These are phyloP conservation scores for Ceratobasidium theobromae DNA, from an alignment of 1,284 basidiomycete genomes.

Conservation along the genomic window DNA sequence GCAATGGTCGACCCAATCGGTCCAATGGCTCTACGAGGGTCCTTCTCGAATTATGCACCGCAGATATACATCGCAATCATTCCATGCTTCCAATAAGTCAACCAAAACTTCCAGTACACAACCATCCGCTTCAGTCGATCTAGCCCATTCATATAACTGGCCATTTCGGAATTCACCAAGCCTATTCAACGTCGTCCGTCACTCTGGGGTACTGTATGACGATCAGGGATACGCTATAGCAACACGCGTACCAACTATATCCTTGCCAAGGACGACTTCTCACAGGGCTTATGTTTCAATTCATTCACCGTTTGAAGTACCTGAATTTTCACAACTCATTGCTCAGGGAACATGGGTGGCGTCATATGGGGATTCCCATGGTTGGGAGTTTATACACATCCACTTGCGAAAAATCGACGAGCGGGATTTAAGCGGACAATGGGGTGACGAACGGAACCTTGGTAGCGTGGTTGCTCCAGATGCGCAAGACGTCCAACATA, in stretches of 20 bases:
- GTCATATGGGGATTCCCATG: conserved; percentile 13
- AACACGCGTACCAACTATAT: background rate
- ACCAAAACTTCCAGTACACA: background rate
- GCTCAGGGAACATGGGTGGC: conserved; percentile 5
- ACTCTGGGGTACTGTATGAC: background rate
- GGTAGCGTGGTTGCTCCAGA: conserved; percentile 2
- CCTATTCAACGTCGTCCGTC: conserved; percentile 3
- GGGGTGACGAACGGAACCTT: conserved; percentile 12
- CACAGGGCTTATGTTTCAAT: conserved; percentile 5
- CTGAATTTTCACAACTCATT: background rate
- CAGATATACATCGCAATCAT: background rate
- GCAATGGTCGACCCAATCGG: conserved; percentile 1
- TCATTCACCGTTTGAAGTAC: conserved; percentile 1
- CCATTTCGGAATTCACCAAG: conserved; percentile 8
- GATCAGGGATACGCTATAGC: conserved; percentile 3
- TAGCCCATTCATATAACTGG: background rate
- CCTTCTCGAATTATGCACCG: conserved; percentile 14
- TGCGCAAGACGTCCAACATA: background rate
- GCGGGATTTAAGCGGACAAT: background rate
- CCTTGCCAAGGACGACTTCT: background rate
- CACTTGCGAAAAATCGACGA: conserved; percentile 5
- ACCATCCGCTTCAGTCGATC: background rate
- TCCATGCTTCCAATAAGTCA: conserved; percentile 3
- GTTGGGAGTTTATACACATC: conserved; percentile 19
- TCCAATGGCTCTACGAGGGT: conserved; percentile 7